These are phyloP conservation scores for Fomes fomentarius DNA, from an alignment of 1,284 basidiomycete genomes.

Conservation along the genomic window DNA sequence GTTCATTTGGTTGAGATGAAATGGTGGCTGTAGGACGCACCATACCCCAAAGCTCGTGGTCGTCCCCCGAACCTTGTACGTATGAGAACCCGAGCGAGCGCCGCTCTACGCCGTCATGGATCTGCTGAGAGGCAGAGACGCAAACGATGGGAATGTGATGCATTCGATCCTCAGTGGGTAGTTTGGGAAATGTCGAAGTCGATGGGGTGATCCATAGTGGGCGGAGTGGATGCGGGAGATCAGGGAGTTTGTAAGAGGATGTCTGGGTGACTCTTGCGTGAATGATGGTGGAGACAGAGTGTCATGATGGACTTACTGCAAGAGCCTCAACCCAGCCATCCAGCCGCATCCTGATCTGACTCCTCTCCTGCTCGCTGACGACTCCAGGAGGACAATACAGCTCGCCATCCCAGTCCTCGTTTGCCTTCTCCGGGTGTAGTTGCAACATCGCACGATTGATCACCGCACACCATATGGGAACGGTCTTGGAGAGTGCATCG, in stretches of 20 bases:
- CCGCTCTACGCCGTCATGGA: constrained; percentile 59
- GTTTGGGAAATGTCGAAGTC: constrained; percentile 46
- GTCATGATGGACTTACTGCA: constrained; percentile 43
- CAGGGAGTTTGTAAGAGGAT: constrained; percentile 55
- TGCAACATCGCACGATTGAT: constrained; percentile 72
- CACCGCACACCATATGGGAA: constrained; percentile 96
- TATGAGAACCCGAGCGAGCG: constrained; percentile 71
- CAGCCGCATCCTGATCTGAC: constrained; percentile 67
- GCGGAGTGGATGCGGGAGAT: constrained; percentile 54
- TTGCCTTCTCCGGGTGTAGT: constrained; percentile 24
- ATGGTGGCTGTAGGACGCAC: constrained; percentile 40
- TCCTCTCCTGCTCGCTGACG: constrained; percentile 74
- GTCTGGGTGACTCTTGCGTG: constrained; percentile 33
- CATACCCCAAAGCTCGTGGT: constrained; percentile 87
- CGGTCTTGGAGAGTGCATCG: constrained; percentile 92
- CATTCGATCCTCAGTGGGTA: constrained; percentile 29
- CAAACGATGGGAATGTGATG: constrained; percentile 72
- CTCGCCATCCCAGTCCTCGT: constrained; percentile 49
- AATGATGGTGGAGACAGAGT: neutral
- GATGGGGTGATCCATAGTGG: constrained; percentile 74
- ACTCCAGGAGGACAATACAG: constrained; percentile 69
- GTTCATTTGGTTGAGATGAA: no score
- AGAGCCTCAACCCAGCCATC: constrained; percentile 70
- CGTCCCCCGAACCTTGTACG: constrained; percentile 89
- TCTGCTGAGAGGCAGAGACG: constrained; percentile 75